Evolutionary conservation across 257 asterid genomes (phyloP).

Genomic region (Scutellaria minor): DNA sequence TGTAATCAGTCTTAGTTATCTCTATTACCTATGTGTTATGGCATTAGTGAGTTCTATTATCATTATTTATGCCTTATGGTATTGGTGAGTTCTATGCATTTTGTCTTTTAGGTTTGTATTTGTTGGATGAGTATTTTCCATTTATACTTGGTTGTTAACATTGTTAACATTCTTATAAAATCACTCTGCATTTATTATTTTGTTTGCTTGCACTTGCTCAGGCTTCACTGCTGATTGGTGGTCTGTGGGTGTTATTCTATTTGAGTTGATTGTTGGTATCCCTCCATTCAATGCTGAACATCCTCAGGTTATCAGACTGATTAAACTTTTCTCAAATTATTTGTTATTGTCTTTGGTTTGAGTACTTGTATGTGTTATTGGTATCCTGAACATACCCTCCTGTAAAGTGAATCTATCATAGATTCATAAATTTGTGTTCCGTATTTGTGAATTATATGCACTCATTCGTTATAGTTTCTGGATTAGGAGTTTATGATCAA

Average conservation of each 20-base stretch:
- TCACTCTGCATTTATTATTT: slow-evolving; percentile 23
- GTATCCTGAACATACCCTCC: slow-evolving; percentile 9
- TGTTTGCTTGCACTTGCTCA: slow-evolving; percentile 43
- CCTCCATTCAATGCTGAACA: slow-evolving; percentile 99
- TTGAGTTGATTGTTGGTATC: slow-evolving; percentile 96
- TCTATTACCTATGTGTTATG: background rate
- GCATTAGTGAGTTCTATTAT: background rate
- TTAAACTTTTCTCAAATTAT: slow-evolving; percentile 23
- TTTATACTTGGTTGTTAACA: slow-evolving; percentile 12
- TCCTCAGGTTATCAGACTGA: slow-evolving; percentile 76
- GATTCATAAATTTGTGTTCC: background rate
- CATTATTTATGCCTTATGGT: background rate
- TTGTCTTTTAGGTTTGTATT: slow-evolving; percentile 4
- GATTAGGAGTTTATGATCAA: too few relatives aligned
- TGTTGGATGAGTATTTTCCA: slow-evolving; percentile 16
- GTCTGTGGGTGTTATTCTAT: slow-evolving; percentile 97
- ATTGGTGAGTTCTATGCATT: slow-evolving; percentile 13
- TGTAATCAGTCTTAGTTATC: slow-evolving; percentile 7
- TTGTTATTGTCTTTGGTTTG: slow-evolving; percentile 14
- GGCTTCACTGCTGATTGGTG: slow-evolving; percentile 99
- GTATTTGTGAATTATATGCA: background rate
- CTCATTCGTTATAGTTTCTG: slow-evolving; percentile 18
- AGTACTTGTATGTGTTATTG: slow-evolving; percentile 15
- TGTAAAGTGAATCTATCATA: background rate
- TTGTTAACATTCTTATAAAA: background rate